These are phyloP conservation scores for Porpolomopsis calyptriformis DNA, from an alignment of 768 basidiomycete species.

Conservation along the genomic window DNA sequence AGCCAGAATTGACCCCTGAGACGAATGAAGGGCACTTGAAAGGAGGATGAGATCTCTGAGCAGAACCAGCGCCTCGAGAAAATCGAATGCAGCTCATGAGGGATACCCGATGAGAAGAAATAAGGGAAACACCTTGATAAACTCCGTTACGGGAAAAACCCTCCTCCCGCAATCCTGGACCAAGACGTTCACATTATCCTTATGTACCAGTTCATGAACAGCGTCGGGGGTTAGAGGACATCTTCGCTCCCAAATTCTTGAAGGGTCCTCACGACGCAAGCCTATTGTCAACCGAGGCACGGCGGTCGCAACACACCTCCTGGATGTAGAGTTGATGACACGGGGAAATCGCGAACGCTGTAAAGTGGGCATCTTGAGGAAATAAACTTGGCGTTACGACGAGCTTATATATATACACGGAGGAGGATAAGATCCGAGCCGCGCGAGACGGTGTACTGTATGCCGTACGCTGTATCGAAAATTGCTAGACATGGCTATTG, in stretches of 20 bases:
- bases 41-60: too few relatives aligned
- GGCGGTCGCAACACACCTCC: constrained; percentile 4
- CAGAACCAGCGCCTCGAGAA: too few relatives aligned
- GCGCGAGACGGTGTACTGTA: neutral
- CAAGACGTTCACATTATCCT: constrained; percentile 52
- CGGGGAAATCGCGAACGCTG: neutral
- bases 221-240: constrained; percentile 72
- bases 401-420: constrained; percentile 1
- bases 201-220: constrained; percentile 48
- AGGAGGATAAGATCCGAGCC: constrained; percentile 13
- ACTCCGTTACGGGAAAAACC: constrained; percentile 57
- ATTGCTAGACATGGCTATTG: too few relatives aligned
- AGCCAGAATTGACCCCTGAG: constrained; percentile 1
- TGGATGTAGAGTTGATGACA: neutral
- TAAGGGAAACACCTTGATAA: constrained; percentile 42
- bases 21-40: too few relatives aligned
- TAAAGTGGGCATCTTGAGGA: neutral
- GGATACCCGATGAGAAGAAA: neutral
- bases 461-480: neutral
- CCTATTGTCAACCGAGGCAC: constrained; percentile 20
- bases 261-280: constrained; percentile 61
- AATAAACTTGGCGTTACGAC: neutral
- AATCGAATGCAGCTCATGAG: neutral
- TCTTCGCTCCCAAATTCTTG: constrained; percentile 79
- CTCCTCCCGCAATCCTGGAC: constrained; percentile 70